Evolutionary conservation across 345 rosid species (phyloP).

Genomic region (Moricandia moricandioides): DNA sequence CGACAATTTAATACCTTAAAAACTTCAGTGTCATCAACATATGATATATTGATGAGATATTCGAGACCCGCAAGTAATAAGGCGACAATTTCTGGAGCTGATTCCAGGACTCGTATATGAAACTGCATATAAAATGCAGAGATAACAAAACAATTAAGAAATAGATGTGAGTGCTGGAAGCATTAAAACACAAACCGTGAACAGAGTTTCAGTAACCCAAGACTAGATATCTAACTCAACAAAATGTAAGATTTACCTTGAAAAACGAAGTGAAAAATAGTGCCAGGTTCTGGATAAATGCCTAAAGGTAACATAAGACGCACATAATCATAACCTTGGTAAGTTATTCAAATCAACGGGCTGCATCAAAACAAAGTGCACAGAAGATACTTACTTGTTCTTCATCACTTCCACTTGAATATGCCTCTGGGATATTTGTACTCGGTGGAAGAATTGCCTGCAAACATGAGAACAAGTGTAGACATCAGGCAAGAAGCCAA

Average conservation of each 20-base stretch:
- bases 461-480: constrained; percentile 23
- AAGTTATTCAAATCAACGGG: background rate
- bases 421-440: constrained; percentile 92
- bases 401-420: constrained; percentile 76
- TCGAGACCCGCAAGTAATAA: constrained; percentile 78
- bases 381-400: constrained; percentile 64
- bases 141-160: background rate
- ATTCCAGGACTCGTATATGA: constrained; percentile 84
- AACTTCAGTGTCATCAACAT: constrained; percentile 98
- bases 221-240: constrained; percentile 3
- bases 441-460: constrained; percentile 77
- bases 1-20: constrained; percentile 66
- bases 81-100: constrained; percentile 62
- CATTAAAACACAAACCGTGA: constrained; percentile 2
- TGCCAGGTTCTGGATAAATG: constrained; percentile 97
- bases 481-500: constrained; percentile 18
- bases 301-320: constrained; percentile 49
- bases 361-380: constrained; percentile 2
- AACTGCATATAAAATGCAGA: constrained; percentile 44
- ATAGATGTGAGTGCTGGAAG: background rate
- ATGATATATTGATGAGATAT: constrained; percentile 84
- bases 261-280: constrained; percentile 93
- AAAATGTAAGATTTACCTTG: constrained; percentile 53
- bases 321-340: background rate
- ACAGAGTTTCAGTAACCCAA: background rate